These are phyloP conservation scores for Wilhelminamyces savonicus DNA, from an alignment of 805 yeast genomes.

Conservation along the genomic window DNA sequence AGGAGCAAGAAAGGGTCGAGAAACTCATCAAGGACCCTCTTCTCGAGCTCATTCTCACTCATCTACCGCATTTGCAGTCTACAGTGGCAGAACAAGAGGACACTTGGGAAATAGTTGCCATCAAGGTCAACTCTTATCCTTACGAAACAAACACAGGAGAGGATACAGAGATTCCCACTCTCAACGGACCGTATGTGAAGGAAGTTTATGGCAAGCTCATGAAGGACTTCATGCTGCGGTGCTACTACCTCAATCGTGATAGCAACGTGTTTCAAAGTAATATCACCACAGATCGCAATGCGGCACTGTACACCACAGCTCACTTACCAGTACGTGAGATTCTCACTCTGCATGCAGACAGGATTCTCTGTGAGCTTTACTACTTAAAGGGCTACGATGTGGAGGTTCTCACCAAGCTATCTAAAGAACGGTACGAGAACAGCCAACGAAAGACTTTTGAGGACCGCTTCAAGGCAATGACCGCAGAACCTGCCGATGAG, in stretches of 20 bases:
- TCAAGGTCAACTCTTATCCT: constrained; percentile 17
- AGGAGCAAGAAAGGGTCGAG: constrained; percentile 17
- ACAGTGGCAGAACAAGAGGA: constrained; percentile 17
- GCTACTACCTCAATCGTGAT: no score
- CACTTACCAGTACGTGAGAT: no score
- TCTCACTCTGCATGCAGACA: neutral
- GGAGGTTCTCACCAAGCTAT: constrained; percentile 14
- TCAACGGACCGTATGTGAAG: constrained; percentile 19
- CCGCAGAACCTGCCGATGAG: constrained; percentile 2
- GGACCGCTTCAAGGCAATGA: neutral
- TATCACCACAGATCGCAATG: no score
- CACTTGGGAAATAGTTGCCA: constrained; percentile 30
- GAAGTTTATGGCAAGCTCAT: constrained; percentile 13
- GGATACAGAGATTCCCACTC: constrained; percentile 16
- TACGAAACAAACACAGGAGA: constrained; percentile 3
- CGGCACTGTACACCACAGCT: no score
- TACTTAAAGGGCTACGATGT: constrained; percentile 14
- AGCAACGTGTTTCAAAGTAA: no score
- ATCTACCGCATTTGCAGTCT: constrained; percentile 27
- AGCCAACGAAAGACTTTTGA: constrained; percentile 1
- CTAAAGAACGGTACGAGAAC: constrained; percentile 14
- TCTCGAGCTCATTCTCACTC: constrained; percentile 19
- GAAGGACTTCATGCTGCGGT: constrained; percentile 11
- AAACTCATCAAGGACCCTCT: constrained; percentile 19
- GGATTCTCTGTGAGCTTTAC: constrained; percentile 16